Percentiles rank a stretch among this genome's conserved stretches.
phyloP scores from a whole-genome alignment of 495 filamentous ascomycete species.

The Podospora pseudoanserina region DNA sequence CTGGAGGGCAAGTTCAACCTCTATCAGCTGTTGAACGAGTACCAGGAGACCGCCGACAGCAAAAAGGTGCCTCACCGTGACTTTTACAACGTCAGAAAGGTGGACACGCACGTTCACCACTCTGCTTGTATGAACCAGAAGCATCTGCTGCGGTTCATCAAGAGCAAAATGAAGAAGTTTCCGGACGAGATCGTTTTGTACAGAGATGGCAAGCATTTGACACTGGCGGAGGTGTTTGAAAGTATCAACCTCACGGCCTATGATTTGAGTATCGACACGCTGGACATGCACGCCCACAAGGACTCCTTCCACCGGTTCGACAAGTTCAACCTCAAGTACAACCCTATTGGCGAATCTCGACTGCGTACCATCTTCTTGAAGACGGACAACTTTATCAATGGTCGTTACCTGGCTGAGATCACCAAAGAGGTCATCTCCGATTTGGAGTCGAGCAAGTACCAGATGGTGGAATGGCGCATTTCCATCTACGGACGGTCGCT shows the following conservation, averaged over 20 bases:
- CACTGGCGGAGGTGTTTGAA: slow-evolving; percentile 88
- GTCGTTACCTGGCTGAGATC: slow-evolving; percentile 92
- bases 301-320: slow-evolving; percentile 99
- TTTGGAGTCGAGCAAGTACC: slow-evolving; percentile 96
- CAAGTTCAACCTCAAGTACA: slow-evolving; percentile 99
- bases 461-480: slow-evolving; percentile 99
- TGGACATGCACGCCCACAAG: slow-evolving; percentile 99
- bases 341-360: slow-evolving; percentile 92
- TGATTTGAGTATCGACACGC: slow-evolving; percentile 95
- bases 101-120: slow-evolving; percentile 98
- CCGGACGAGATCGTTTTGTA: slow-evolving; percentile 91
- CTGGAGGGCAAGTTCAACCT: slow-evolving; percentile 95
- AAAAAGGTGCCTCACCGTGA: slow-evolving; percentile 96
- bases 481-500: slow-evolving; percentile 90
- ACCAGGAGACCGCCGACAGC: slow-evolving; percentile 95
- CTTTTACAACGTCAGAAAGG: slow-evolving; percentile 98
- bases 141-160: slow-evolving; percentile 95
- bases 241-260: slow-evolving; percentile 96
- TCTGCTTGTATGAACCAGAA: slow-evolving; percentile 99
- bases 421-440: slow-evolving; percentile 98
- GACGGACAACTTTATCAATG: slow-evolving; percentile 96
- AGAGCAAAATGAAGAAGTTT: slow-evolving; percentile 98
- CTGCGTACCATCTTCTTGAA: slow-evolving; percentile 95
- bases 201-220: slow-evolving; percentile 88
- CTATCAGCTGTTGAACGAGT: slow-evolving; percentile 87